Conservation (phyloP, 2,329 filamentous ascomycete species). For the Aspergillus awamori region DNA sequence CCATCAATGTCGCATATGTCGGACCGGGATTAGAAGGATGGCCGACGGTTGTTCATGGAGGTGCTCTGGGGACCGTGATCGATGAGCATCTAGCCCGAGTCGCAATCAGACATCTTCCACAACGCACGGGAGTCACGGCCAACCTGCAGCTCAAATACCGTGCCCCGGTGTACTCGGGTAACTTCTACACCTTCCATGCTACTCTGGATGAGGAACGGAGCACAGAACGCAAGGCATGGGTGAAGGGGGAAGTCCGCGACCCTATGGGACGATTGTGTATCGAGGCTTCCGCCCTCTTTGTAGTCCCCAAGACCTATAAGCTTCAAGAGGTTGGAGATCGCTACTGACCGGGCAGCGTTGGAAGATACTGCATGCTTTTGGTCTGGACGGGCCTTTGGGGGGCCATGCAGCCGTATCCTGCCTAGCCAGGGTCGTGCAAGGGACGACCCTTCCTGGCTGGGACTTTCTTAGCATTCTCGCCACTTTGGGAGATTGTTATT, state of each 20-base stretch:
- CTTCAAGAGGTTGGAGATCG: constrained; percentile 44
- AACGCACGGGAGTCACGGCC: constrained; percentile 58
- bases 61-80: constrained; percentile 67
- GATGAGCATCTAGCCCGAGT: constrained; percentile 71
- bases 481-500: neutral
- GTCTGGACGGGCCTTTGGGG: neutral
- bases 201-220: constrained; percentile 46
- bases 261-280: constrained; percentile 60
- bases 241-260: constrained; percentile 39
- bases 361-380: neutral
- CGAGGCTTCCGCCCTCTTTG: constrained; percentile 61
- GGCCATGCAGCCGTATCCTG: neutral
- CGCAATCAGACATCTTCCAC: constrained; percentile 54
- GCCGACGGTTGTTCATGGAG: constrained; percentile 73
- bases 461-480: neutral
- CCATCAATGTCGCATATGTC: constrained; percentile 68
- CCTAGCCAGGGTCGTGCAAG: neutral
- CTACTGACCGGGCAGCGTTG: constrained; percentile 32
- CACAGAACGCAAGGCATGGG: constrained; percentile 43
- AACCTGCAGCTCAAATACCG: constrained; percentile 65
- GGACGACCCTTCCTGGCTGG: neutral
- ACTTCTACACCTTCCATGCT: constrained; percentile 64
- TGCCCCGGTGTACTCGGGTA: constrained; percentile 60
- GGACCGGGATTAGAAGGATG: constrained; percentile 68
- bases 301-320: constrained; percentile 57